These are phyloP conservation scores for Camptophora hylomeconis DNA, from an alignment of 2,329 filamentous ascomycete genomes.

Conservation along the genomic window DNA sequence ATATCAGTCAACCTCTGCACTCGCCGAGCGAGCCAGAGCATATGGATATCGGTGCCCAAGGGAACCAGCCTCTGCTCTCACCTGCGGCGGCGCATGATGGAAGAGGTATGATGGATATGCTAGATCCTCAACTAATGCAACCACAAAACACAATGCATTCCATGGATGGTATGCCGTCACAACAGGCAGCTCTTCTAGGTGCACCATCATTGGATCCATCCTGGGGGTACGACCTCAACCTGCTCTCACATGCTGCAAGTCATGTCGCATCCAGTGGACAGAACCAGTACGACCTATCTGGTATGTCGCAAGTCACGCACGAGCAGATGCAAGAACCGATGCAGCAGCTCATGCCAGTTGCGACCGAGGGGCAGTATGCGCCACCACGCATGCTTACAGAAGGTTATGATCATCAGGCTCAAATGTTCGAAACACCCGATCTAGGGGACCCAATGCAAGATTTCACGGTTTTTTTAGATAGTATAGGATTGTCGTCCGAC, in stretches of 20 bases:
- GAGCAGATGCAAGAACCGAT: constrained; percentile 15
- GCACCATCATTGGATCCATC: constrained; percentile 35
- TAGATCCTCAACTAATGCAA: constrained; percentile 30
- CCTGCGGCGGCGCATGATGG: constrained; percentile 24
- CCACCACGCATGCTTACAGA: constrained; percentile 16
- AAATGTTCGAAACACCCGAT: constrained; percentile 32
- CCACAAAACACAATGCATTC: constrained; percentile 21
- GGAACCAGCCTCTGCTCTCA: constrained; percentile 22
- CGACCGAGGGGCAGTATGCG: constrained; percentile 14
- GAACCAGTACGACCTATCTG: constrained; percentile 14
- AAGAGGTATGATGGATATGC: constrained; percentile 32
- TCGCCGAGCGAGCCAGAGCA: constrained; percentile 10
- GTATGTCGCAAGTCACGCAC: constrained; percentile 13
- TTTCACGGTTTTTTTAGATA: constrained; percentile 35
- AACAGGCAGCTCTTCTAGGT: constrained; percentile 27
- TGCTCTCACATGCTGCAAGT: constrained; percentile 35
- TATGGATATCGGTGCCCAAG: constrained; percentile 16
- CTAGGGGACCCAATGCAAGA: constrained; percentile 36
- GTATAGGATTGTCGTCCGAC: constrained; percentile 35
- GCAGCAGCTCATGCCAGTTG: constrained; percentile 14
- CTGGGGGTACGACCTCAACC: constrained; percentile 37
- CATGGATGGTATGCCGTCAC: constrained; percentile 22
- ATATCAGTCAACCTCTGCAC: constrained; percentile 7
- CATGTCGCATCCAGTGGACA: constrained; percentile 36
- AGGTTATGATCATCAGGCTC: constrained; percentile 13